Evolutionary conservation across 2,329 filamentous ascomycete species (phyloP).

Genomic region (Neopestalotiopsis clavispora): DNA sequence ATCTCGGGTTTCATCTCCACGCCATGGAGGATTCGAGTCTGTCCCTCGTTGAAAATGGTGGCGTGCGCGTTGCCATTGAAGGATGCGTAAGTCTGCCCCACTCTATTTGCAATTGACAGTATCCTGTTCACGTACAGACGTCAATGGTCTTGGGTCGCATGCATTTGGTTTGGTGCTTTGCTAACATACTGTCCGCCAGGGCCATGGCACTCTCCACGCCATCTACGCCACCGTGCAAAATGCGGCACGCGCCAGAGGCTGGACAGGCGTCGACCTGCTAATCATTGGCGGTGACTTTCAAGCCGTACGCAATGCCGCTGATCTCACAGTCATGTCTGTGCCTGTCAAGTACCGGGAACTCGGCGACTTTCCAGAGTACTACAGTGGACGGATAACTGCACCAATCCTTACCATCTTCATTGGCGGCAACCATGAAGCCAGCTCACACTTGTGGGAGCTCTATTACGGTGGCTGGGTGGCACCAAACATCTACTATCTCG

Average conservation of each 20-base stretch:
- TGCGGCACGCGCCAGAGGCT: conserved; percentile 72
- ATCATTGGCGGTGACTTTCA: conserved; percentile 98
- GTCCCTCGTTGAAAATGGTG: conserved; percentile 28
- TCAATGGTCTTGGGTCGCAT: not conserved
- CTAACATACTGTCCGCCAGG: conserved; percentile 53
- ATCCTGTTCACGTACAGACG: not conserved
- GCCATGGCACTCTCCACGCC: conserved; percentile 87
- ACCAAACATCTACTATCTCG: conserved; percentile 96
- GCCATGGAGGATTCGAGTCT: conserved; percentile 1
- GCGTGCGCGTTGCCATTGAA: conserved; percentile 80
- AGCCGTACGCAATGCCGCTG: conserved; percentile 86
- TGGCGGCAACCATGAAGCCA: conserved; percentile 94
- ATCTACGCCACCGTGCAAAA: conserved; percentile 83
- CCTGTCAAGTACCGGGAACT: conserved; percentile 86
- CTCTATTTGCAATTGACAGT: not conserved
- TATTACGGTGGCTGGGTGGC: conserved; percentile 98
- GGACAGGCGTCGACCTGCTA: conserved; percentile 83
- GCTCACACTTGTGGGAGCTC: conserved; percentile 87
- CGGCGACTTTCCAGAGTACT: conserved; percentile 94
- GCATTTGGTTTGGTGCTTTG: not conserved
- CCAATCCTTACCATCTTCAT: conserved; percentile 93
- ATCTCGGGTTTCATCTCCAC: no score
- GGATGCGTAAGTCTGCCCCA: conserved; percentile 72
- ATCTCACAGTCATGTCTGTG: conserved; percentile 88
- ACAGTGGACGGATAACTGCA: conserved; percentile 76